Evolutionary conservation across 192 early-diverging fungal species (phyloP).

Genomic region (Phlyctochytrium planicorne): DNA sequence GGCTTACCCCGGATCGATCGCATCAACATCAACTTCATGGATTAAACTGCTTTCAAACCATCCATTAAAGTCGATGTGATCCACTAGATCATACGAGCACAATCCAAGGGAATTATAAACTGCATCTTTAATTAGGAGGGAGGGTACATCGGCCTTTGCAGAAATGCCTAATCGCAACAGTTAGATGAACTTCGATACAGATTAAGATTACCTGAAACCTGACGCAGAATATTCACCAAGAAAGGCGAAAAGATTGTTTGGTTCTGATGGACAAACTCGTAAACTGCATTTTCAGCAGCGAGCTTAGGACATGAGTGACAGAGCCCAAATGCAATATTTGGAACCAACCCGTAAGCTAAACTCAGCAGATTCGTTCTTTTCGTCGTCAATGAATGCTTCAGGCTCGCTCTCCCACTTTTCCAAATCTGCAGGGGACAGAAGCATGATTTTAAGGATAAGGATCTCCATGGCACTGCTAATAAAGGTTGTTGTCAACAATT

Average conservation of each 20-base stretch:
- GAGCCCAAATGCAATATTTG: background rate
- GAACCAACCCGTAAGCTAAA: constrained; percentile 67
- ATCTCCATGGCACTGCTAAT: constrained; percentile 65
- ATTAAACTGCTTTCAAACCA: constrained; percentile 64
- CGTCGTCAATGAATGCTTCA: constrained; percentile 76
- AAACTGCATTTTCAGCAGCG: constrained; percentile 81
- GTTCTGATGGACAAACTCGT: constrained; percentile 71
- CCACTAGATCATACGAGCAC: constrained; percentile 78
- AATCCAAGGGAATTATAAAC: constrained; percentile 78
- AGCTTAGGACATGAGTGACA: constrained; percentile 40
- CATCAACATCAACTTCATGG: constrained; percentile 45
- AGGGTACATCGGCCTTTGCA: constrained; percentile 39
- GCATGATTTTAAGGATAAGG: constrained; percentile 73
- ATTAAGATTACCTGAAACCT: constrained; percentile 44
- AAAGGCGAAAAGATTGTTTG: constrained; percentile 59
- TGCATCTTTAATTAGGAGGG: constrained; percentile 70
- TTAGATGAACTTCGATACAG: background rate
- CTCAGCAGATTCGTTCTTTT: constrained; percentile 84
- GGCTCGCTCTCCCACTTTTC: constrained; percentile 81
- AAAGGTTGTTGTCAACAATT: constrained; percentile 71
- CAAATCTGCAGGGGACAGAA: constrained; percentile 68
- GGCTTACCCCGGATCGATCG: constrained; percentile 38
- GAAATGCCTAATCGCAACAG: constrained; percentile 1
- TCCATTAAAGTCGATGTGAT: constrained; percentile 75
- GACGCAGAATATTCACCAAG: constrained; percentile 59